phyloP scores from a whole-genome alignment of 305 asterid species.

The Solanum hybrid region DNA sequence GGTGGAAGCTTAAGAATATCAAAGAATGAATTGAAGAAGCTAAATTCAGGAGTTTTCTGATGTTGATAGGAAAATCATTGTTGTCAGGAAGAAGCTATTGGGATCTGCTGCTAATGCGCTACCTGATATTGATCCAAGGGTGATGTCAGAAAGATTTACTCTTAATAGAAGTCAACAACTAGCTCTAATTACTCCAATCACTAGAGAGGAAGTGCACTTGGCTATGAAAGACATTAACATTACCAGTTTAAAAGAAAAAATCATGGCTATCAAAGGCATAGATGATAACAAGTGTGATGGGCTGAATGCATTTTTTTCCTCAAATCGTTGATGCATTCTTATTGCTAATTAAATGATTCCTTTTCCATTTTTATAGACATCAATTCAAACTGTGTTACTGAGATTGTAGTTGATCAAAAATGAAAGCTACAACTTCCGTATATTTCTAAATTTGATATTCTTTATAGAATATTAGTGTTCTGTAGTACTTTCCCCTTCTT shows the following conservation, averaged over 20 bases:
- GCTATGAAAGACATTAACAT: background rate
- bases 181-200: background rate
- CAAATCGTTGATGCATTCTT: background rate
- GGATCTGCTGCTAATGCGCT: background rate
- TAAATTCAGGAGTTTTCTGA: background rate
- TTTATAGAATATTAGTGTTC: background rate
- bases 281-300: background rate
- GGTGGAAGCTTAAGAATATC: background rate
- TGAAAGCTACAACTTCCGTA: background rate
- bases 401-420: background rate
- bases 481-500: background rate
- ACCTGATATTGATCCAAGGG: background rate
- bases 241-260: background rate
- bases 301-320: background rate
- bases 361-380: background rate
- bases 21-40: background rate
- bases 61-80: background rate
- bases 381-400: background rate
- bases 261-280: background rate
- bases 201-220: background rate
- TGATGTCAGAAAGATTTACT: background rate
- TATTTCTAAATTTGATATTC: background rate
- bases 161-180: background rate
- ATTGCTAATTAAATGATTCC: background rate
- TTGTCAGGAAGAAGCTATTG: background rate